Percentiles rank a stretch among this genome's conserved stretches.
Conservation (phyloP, 352 stramenopile genomes). For the Globisporangium canariense region DNA sequence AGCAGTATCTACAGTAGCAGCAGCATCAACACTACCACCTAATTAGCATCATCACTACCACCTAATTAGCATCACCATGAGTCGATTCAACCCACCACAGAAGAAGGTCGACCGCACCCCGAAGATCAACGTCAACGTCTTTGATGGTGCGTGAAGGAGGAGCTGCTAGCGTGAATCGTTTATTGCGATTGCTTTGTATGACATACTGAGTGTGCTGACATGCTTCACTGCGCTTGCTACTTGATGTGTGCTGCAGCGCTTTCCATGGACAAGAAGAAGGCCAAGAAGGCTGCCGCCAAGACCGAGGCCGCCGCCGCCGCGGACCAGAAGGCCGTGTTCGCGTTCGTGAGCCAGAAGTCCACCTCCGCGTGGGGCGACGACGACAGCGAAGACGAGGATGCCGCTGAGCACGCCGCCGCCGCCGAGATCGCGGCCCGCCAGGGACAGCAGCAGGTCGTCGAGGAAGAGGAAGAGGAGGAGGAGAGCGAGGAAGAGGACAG, state of each 20-base stretch:
- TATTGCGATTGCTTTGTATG: neutral
- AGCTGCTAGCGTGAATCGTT: neutral
- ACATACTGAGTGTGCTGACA: neutral
- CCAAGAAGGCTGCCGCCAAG: slow-evolving; percentile 48
- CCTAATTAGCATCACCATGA: slow-evolving; percentile 10
- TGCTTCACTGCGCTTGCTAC: neutral
- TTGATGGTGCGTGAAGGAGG: slow-evolving; percentile 12
- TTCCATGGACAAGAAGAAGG: slow-evolving; percentile 49
- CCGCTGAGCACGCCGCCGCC: slow-evolving; percentile 25
- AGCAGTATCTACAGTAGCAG: slow-evolving; percentile 2
- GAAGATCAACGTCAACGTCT: slow-evolving; percentile 23
- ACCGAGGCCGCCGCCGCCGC: slow-evolving; percentile 22
- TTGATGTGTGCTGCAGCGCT: slow-evolving; percentile 9
- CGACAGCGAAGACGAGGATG: slow-evolving; percentile 68
- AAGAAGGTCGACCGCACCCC: slow-evolving; percentile 18
- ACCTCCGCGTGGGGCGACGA: slow-evolving; percentile 65
- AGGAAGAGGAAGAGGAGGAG: slow-evolving; percentile 36
- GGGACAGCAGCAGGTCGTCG: slow-evolving; percentile 34
- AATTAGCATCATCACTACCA: neutral
- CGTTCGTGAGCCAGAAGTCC: slow-evolving; percentile 70
- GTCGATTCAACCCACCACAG: slow-evolving; percentile 14
- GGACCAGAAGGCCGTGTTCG: slow-evolving; percentile 54
- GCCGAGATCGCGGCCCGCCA: slow-evolving; percentile 21
- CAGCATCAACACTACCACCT: neutral
- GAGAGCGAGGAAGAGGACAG: slow-evolving; percentile 32